phyloP scores from a whole-genome alignment of 2,329 filamentous ascomycete species.

The Helminthosporium solani region DNA sequence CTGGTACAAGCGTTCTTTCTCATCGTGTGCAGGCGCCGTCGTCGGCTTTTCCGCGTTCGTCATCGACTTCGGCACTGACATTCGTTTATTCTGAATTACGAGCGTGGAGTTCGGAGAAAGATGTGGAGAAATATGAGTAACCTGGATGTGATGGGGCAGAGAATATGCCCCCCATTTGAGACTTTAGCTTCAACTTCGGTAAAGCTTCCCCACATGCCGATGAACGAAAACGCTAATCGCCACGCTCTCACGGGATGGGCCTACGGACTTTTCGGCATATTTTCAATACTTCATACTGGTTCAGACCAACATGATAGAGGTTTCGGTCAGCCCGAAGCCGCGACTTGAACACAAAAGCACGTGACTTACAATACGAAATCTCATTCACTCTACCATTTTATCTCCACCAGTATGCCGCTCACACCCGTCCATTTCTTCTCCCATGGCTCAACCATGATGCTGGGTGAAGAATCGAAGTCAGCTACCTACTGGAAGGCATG shows the following conservation, averaged over 20 bases:
- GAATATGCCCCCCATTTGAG: too few species aligned
- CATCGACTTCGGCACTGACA: conserved; percentile 12
- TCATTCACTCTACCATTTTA: not conserved
- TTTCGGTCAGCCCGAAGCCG: not conserved
- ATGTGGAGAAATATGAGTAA: conserved; percentile 9
- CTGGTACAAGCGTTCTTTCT: conserved; percentile 43
- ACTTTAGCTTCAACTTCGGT: too few species aligned
- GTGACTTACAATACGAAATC: not conserved
- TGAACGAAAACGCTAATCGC: too few species aligned
- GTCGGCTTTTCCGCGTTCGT: conserved; percentile 13
- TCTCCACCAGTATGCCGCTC: conserved; percentile 19
- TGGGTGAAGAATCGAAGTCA: conserved; percentile 63
- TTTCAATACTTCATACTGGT: too few species aligned
- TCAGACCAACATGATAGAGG: not conserved
- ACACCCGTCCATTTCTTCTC: conserved; percentile 68
- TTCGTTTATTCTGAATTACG: too few species aligned
- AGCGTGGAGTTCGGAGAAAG: conserved; percentile 4
- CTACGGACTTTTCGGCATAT: too few species aligned
- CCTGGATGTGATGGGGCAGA: too few species aligned
- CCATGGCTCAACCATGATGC: conserved; percentile 72
- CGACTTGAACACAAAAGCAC: not conserved
- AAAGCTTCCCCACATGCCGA: too few species aligned
- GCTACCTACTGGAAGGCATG: conserved; percentile 66
- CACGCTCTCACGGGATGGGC: too few species aligned
- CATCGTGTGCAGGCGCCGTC: conserved; percentile 7